Conservation (phyloP, 495 filamentous ascomycete species). For the Staphylotrichum longicolle region DNA sequence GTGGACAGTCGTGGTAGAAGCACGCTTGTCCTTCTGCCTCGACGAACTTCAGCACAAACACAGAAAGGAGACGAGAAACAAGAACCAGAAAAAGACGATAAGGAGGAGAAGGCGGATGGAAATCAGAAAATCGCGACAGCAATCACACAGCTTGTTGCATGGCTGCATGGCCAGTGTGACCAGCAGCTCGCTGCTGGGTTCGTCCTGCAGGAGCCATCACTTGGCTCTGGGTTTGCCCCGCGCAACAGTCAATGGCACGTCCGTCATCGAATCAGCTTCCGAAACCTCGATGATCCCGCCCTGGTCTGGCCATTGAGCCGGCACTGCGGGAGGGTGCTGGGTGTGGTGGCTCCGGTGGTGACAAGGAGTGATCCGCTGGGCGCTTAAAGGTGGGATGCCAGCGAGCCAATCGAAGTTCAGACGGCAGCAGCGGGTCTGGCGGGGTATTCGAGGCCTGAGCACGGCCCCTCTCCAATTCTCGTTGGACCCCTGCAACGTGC, state of each 20-base stretch:
- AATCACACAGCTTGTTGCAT: not conserved
- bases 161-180: constrained; percentile 11
- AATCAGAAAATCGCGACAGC: constrained; percentile 8
- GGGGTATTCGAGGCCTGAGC: constrained; percentile 14
- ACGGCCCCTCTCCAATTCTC: constrained; percentile 10
- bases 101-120: constrained; percentile 2
- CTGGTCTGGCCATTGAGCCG: constrained; percentile 16
- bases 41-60: not conserved
- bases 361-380: constrained; percentile 18
- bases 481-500: constrained; percentile 12
- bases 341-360: not conserved
- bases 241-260: constrained; percentile 8
- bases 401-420: constrained; percentile 12
- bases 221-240: constrained; percentile 18
- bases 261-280: constrained; percentile 24
- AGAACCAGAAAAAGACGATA: not conserved
- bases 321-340: not conserved
- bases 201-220: constrained; percentile 20
- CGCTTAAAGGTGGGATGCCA: constrained; percentile 33
- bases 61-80: not conserved
- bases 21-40: not conserved
- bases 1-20: not conserved
- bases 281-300: constrained; percentile 18
- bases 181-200: constrained; percentile 8
- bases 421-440: not conserved